Conservation (phyloP, 108 stramenopile genomes). For the Nitzschia sp. region DNA sequence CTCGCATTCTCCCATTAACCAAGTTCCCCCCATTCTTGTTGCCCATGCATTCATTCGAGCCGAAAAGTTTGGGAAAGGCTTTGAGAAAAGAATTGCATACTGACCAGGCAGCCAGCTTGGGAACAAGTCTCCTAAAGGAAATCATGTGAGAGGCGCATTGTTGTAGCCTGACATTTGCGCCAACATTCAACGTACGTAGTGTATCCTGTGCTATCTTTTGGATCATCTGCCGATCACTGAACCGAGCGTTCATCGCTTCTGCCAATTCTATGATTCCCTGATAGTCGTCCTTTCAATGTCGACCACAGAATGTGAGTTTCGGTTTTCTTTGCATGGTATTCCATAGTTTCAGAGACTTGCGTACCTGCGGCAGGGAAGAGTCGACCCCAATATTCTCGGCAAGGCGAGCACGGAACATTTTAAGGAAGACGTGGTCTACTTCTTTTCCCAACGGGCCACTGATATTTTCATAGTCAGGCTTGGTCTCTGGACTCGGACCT, state of each 20-base stretch:
- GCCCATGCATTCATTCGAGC: conserved; percentile 91
- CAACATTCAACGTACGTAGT: conserved; percentile 30
- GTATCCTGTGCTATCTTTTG: conserved; percentile 64
- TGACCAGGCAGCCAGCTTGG: conserved; percentile 63
- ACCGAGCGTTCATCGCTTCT: conserved; percentile 59
- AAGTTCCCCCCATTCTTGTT: conserved; percentile 76
- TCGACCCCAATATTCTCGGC: conserved; percentile 47
- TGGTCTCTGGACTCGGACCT: conserved; percentile 63
- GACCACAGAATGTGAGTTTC: not conserved
- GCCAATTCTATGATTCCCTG: conserved; percentile 72
- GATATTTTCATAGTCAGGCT: conserved; percentile 80
- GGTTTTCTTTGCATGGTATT: not conserved
- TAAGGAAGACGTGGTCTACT: conserved; percentile 61
- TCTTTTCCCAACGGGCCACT: conserved; percentile 70
- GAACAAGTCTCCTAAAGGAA: conserved; percentile 44
- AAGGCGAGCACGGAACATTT: conserved; percentile 58
- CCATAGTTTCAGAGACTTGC: not conserved
- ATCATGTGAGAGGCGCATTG: not conserved
- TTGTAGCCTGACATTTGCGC: not conserved
- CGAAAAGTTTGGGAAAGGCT: conserved; percentile 79
- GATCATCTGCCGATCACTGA: conserved; percentile 49
- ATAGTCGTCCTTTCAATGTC: conserved; percentile 45
- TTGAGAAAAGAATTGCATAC: conserved; percentile 64
- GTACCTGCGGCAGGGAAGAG: conserved; percentile 21
- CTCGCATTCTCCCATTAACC: conserved; percentile 93